Percentiles rank a stretch among this genome's conserved stretches.
phyloP scores from a whole-genome alignment of 2,329 filamentous ascomycete species.

The Chaetomium sp. region DNA sequence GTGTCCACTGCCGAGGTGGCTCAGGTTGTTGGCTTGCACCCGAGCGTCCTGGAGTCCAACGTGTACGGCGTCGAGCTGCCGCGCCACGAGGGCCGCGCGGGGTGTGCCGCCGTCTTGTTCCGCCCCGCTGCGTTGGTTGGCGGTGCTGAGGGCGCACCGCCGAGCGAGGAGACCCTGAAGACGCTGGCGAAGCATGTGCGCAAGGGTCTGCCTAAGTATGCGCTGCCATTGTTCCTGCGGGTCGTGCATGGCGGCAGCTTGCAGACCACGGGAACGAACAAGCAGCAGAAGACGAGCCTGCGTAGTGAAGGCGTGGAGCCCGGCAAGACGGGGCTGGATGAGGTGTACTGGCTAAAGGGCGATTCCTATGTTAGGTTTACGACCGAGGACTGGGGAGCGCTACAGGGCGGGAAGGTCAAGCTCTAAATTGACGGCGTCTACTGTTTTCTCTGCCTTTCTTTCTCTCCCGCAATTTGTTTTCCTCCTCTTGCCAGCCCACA shows the following conservation, averaged over 20 bases:
- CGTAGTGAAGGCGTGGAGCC: slow-evolving; percentile 70
- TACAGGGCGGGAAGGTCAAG: slow-evolving; percentile 64
- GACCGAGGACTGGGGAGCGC: slow-evolving; percentile 58
- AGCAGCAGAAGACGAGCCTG: slow-evolving; percentile 75
- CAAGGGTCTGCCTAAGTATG: slow-evolving; percentile 61
- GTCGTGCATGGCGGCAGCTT: slow-evolving; percentile 50
- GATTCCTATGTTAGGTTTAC: slow-evolving; percentile 63
- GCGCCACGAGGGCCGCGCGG: slow-evolving; percentile 75
- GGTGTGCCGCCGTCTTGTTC: slow-evolving; percentile 67
- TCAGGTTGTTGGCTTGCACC: slow-evolving; percentile 63
- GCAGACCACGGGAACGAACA: slow-evolving; percentile 75
- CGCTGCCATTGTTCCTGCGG: slow-evolving; percentile 71
- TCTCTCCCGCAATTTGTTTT: not conserved
- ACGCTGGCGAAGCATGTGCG: slow-evolving; percentile 55
- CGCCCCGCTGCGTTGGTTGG: slow-evolving; percentile 36
- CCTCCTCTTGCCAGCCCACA: not conserved
- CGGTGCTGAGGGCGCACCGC: slow-evolving; percentile 38
- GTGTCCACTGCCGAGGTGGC: slow-evolving; percentile 77
- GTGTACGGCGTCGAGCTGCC: slow-evolving; percentile 79
- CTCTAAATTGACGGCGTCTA: slow-evolving; percentile 40
- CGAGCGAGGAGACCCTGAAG: slow-evolving; percentile 41
- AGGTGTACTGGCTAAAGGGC: slow-evolving; percentile 58
- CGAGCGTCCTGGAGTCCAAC: slow-evolving; percentile 67
- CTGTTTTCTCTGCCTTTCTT: not conserved
- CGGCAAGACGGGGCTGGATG: slow-evolving; percentile 41